Evolutionary conservation across 2,329 filamentous ascomycete species (phyloP).

Genomic region (Massarina eburnea): DNA sequence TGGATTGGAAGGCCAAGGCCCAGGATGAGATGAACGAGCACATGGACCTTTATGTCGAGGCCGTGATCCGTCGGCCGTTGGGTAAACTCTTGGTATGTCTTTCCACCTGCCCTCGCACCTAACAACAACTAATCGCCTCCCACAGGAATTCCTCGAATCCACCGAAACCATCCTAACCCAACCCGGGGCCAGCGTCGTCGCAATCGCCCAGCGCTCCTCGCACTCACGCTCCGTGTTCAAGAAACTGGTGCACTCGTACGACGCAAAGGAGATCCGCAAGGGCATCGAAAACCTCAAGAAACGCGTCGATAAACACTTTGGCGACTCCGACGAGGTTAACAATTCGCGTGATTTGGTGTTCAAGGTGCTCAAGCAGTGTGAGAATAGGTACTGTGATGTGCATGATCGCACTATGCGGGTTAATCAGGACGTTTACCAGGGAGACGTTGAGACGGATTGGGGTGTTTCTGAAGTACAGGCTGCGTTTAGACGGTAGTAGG

Average conservation of each 20-base stretch:
- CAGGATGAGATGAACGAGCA: conserved; percentile 80
- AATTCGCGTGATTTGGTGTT: conserved; percentile 61
- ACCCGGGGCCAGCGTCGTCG: conserved; percentile 50
- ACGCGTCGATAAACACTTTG: conserved; percentile 96
- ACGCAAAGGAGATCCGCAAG: conserved; percentile 81
- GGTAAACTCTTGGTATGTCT: conserved; percentile 73
- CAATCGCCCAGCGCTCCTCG: conserved; percentile 76
- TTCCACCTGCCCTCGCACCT: no score
- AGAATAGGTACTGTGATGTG: conserved; percentile 57
- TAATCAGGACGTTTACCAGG: conserved; percentile 49
- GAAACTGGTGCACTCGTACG: conserved; percentile 79
- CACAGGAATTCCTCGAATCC: conserved; percentile 82
- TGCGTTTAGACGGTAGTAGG: conserved; percentile 32
- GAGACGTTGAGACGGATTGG: conserved; percentile 48
- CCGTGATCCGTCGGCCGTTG: conserved; percentile 84
- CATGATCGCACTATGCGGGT: conserved; percentile 52
- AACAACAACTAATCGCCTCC: conserved; percentile 14
- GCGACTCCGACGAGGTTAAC: conserved; percentile 76
- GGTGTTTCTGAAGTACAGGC: conserved; percentile 29
- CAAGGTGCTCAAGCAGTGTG: conserved; percentile 63
- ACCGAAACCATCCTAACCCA: conserved; percentile 72
- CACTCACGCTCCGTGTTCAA: conserved; percentile 83
- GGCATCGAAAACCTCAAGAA: conserved; percentile 89
- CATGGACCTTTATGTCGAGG: conserved; percentile 80
- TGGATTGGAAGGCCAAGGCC: conserved; percentile 80